A percentile compares a stretch with the other conserved stretches of the same genome.
Evolutionary conservation across 129 eudicot genomes (phyloP).

Genomic region (Gnaphalium uliginosum): DNA sequence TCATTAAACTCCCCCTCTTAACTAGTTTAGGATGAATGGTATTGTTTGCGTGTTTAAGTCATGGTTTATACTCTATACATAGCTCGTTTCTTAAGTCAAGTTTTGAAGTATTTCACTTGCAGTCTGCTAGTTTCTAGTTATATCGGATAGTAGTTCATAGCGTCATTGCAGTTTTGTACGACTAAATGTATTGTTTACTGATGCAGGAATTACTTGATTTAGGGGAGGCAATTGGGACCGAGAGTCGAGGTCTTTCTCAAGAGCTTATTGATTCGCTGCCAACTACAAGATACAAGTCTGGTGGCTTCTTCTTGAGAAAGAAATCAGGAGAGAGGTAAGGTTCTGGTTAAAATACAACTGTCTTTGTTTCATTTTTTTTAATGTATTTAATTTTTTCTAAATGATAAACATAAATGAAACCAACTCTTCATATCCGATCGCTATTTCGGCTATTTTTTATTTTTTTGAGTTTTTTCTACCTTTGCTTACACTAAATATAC

Average conservation of each 20-base stretch:
- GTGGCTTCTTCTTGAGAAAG: slow-evolving; percentile 70
- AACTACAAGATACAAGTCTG: slow-evolving; percentile 67
- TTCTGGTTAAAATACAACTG: not conserved
- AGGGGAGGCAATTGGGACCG: slow-evolving; percentile 88
- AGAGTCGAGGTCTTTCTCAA: slow-evolving; percentile 86
- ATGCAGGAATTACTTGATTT: slow-evolving; percentile 84
- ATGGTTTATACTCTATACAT: not conserved
- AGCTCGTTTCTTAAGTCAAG: not conserved
- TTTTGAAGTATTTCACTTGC: not conserved
- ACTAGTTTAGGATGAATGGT: not conserved
- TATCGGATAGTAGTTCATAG: not conserved
- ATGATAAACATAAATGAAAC: not conserved
- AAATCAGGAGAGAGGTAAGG: slow-evolving; percentile 66
- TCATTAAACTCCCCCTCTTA: not conserved
- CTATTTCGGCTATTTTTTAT: not conserved
- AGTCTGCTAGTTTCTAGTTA: not conserved
- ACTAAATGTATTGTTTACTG: not conserved
- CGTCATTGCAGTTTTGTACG: not conserved
- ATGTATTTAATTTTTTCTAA: too few relatives aligned
- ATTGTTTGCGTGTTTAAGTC: not conserved
- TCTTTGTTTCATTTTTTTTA: not conserved
- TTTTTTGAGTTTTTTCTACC: not conserved
- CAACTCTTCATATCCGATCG: not conserved
- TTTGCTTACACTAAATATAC: not conserved
- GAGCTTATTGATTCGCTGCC: slow-evolving; percentile 80